Base-by-base conservation (phyloP, 768 basidiomycete genomes). In the Tricholoma furcatifolium region DNA sequence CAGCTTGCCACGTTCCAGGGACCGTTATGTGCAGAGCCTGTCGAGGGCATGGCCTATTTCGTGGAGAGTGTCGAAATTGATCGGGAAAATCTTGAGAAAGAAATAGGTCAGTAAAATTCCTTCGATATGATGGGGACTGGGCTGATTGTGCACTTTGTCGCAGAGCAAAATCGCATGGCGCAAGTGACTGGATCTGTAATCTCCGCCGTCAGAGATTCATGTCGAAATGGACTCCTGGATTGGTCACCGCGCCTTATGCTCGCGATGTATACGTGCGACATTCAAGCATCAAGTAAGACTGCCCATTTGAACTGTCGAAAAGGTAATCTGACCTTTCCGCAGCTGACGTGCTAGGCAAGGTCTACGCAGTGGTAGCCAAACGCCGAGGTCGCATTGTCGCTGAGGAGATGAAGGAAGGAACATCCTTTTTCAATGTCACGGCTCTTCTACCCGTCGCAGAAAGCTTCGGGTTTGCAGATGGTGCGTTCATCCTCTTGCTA, bases 401-500 rank as follows among this genome's bases (percentile, higher is more conserved):
- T 12, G 97, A 98, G 65, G 97, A 98, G 67, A 96, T 98, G 94
- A 98, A 94, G 66, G 95, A 98, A 66, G 94, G 97, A 0, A 97
- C 94, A 0, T 80, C 88, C 1, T 95, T 97, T 72, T 97, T 99
- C 72, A 93, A 87, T 9, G 86, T 99, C 18, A 83, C 87, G 6
- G 91, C 97, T 1, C 73, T 97, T 55, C 70, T 99, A 17, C 97
- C 97, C 2, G 95, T 98, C 6, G 91, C 97, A 10, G 97, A 98
- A 70, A 93, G 91, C 70, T 99, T 98, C 65, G 95, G 96, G 0
- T 98, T 99, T 67, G 91, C 94, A 21, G 93, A 94, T 69, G 96
- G 96, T 93, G 56, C 55, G 84, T 36, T 38, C 36, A 15, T 14
- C 43, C n/a, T n/a, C 32, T 42, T 20, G 24, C 23, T 24, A 41